Evolutionary conservation across 2,329 filamentous ascomycete genomes (phyloP), one percentile per base, ranked within the genome.

Genomic region (Apiospora saccharicola): DNA sequence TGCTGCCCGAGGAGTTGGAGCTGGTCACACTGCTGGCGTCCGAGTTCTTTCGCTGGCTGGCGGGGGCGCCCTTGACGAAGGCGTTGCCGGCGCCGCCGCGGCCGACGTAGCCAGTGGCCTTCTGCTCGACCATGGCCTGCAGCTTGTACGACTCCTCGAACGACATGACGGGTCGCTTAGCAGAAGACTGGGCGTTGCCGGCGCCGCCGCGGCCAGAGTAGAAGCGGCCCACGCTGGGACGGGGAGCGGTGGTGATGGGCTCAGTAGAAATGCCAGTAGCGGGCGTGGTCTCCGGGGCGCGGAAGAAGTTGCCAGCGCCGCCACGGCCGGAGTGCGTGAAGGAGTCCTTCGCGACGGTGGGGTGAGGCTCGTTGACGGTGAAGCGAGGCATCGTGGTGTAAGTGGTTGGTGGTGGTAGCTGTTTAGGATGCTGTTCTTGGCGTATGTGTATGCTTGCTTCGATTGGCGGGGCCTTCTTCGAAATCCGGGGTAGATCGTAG

Each of bases 81-180:
- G 85, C 78, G 83, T 92, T 92, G 74, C 90, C 90, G 30, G 89
- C 90, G 71, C 90, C 90, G 74, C 90, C 90, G 67, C 90, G 89
- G 73, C 90, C 90, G 75, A 91, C 88, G 81, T 90, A 86, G 82
- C 89, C 89, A 30, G 87, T 84, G 71, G 87, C 83, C 77, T 86
- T 82, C 75, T 85, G 83, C 78, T 86, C 86, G 71, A 88, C 83
- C 72, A 86, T 83, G 77, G 86, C 85, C 77, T 89, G 87, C 74
- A 87, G 86, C 76, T 86, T 82, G 77, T 90, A 88, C 80, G 92
- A 90, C 83, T 92, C 90, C 80, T 92, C 90, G 82, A 93, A 93
- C 73, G 86, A 88, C 82, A 92, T 87, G 76, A 89, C 86, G 77
- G 88, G 86, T 68, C 89, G 86, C 79, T 89, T 84, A 71, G 82